These are phyloP conservation scores for Tylopilus orsonianus DNA, from an alignment of 1,284 basidiomycete species.

Conservation along the genomic window DNA sequence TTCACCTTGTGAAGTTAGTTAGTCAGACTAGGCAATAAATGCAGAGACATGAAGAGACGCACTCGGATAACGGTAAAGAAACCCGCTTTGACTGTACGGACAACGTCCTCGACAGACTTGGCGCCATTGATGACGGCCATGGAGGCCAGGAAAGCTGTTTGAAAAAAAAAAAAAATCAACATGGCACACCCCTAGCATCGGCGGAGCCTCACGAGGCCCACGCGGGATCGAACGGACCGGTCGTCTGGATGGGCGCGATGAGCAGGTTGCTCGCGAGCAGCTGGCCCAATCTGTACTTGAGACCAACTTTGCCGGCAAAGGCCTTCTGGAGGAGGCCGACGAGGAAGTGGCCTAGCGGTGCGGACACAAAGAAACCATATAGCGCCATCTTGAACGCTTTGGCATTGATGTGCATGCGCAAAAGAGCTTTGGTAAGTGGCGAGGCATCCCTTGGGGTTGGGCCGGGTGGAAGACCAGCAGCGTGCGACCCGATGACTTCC, in stretches of 20 bases:
- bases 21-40: neutral
- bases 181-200: no score
- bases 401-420: constrained; percentile 54
- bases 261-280: constrained; percentile 79
- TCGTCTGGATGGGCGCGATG: constrained; percentile 75
- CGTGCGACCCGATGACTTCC: constrained; percentile 74
- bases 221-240: constrained; percentile 45
- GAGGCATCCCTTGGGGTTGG: constrained; percentile 56
- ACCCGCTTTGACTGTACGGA: constrained; percentile 70
- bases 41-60: constrained; percentile 17
- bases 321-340: constrained; percentile 70
- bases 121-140: constrained; percentile 88
- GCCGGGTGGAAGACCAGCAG: constrained; percentile 57
- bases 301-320: constrained; percentile 75
- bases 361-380: constrained; percentile 85
- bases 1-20: constrained; percentile 26
- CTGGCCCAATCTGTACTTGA: constrained; percentile 68
- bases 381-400: constrained; percentile 80
- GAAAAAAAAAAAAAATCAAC: neutral
- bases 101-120: constrained; percentile 61
- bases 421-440: constrained; percentile 50
- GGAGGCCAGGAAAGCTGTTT: constrained; percentile 62
- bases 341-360: constrained; percentile 77
- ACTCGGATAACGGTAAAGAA: constrained; percentile 79
- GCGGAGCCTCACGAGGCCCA: no score